Evolutionary conservation across 345 rosid species (phyloP).

Genomic region (Syzygium aromaticum): DNA sequence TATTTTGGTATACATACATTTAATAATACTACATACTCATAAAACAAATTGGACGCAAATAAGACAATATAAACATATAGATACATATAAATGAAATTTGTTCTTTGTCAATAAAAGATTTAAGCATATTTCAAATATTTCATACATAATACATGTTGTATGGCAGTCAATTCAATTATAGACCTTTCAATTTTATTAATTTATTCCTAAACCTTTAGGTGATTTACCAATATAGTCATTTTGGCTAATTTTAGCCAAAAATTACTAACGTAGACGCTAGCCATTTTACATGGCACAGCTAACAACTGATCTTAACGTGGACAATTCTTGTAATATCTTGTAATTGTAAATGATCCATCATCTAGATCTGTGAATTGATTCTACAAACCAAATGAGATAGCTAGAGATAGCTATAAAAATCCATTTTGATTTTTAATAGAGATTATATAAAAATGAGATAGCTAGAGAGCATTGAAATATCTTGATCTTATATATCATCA

Average conservation of each 20-base stretch:
- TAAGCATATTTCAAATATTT: background rate
- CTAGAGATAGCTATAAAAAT: background rate
- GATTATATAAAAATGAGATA: background rate
- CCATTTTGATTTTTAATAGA: too few species aligned
- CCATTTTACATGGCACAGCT: too few species aligned
- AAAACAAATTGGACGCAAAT: background rate
- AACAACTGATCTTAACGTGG: rapidly evolving
- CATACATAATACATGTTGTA: background rate
- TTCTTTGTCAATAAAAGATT: background rate
- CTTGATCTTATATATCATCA: background rate
- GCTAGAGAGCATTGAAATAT: background rate
- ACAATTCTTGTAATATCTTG: background rate
- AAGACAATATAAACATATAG: background rate
- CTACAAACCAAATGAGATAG: background rate
- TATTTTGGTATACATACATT: background rate
- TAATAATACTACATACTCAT: background rate
- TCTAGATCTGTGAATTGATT: background rate
- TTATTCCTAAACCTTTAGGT: background rate
- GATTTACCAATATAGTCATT: background rate
- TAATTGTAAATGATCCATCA: background rate
- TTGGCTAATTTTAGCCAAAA: background rate
- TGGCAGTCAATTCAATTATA: background rate
- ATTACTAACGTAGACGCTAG: rapidly evolving
- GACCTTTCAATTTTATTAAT: background rate
- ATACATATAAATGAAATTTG: background rate